Evolutionary conservation across 2,329 filamentous ascomycete species (phyloP), one percentile per base, ranked within the genome.

Genomic region (Zalaria sp.): DNA sequence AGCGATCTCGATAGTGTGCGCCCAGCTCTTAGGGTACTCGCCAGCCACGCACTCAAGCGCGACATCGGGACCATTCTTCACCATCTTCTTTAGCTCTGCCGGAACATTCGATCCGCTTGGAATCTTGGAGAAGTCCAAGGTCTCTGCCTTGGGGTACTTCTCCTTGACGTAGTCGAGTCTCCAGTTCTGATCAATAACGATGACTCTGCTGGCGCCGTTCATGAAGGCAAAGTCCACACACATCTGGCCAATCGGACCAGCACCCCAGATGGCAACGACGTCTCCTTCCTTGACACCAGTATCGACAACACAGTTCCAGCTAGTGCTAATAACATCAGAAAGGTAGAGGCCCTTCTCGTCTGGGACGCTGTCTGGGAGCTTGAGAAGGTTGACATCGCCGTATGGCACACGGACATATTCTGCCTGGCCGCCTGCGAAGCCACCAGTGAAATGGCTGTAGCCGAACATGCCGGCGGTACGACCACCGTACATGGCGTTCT

Each of bases 291-390:
- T 79, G n/a, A 93, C 81, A 1, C 76, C 81, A 0, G 85, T 93
- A 54, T 93, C 85, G 35, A 87, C 79, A 32, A 93, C 84, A 40
- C 75, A 77, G 55, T 93, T 80, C 72, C 84, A 93, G 6, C 79
- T 79, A 0, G 87, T 93, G 11, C 70, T 68, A 2, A 93, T 60
- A 0, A 93, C 84, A 57, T 93, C 87, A 1, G 81, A 87, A 1
- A 93, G 70, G 59, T 77, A 93, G 1, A 93, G 68, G 6, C 65
- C 83, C 64, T 89, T 87, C 66, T 93, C 87, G 54, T 93, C 86
- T 0, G 85, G 83, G 0, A 93, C 80, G 49, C 73, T 72, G 41
- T 83, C 78, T 1, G 87, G 86, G 4, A 93, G 75, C 52, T 80
- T 77, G 8, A 93, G 69, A 25, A 93, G 67, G 55, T 93, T 93